These are phyloP conservation scores for Sugiyamaella sp. DNA, from an alignment of 1,139 yeast genomes.

Conservation along the genomic window DNA sequence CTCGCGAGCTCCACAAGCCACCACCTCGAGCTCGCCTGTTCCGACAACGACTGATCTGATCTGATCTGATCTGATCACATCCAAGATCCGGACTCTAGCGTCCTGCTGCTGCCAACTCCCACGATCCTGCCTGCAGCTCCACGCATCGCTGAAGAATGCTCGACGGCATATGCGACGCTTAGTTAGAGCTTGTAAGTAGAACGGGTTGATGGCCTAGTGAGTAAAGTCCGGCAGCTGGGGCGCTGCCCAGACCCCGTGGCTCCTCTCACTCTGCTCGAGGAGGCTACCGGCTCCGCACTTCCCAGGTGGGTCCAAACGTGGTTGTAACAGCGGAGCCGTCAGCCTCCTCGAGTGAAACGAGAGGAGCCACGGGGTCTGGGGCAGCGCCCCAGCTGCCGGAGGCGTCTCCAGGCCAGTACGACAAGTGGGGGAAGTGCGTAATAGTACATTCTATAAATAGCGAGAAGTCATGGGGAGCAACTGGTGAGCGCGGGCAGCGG, in stretches of 20 bases:
- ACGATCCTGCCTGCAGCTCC: neutral
- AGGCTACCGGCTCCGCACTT: too few relatives aligned
- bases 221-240: neutral
- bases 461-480: neutral
- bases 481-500: neutral
- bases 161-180: too few relatives aligned
- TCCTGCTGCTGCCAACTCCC: neutral
- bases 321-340: too few relatives aligned
- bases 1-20: neutral
- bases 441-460: constrained; percentile 8
- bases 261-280: neutral
- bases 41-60: too few relatives aligned
- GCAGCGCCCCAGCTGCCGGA: neutral
- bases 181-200: too few relatives aligned
- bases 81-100: neutral
- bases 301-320: too few relatives aligned
- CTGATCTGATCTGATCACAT: neutral
- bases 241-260: neutral
- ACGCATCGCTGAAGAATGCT: too few relatives aligned
- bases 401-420: neutral
- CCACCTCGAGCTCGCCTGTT: too few relatives aligned
- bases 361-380: neutral
- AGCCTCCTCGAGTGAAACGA: too few relatives aligned
- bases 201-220: too few relatives aligned
- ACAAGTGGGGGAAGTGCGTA: neutral